Conservation (phyloP, 108 stramenopile species). For the Stephanodiscus triporus region DNA sequence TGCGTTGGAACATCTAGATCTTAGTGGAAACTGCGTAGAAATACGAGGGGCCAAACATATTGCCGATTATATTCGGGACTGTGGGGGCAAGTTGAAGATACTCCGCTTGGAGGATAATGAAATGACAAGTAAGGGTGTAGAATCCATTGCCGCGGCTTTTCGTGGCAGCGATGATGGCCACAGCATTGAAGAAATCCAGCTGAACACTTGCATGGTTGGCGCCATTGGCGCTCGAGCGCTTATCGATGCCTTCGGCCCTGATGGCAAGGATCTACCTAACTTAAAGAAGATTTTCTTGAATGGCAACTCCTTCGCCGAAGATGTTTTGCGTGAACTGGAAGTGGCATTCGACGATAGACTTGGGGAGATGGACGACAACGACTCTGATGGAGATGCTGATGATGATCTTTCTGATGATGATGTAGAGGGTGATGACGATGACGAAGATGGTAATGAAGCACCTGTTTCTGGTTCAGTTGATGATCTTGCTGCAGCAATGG, state of each 20-base stretch:
- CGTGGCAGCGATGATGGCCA: constrained; percentile 42
- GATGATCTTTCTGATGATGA: constrained; percentile 49
- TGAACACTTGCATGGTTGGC: constrained; percentile 36
- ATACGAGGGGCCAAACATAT: constrained; percentile 50
- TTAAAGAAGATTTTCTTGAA: constrained; percentile 42
- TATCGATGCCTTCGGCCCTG: constrained; percentile 50
- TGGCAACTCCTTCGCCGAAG: constrained; percentile 47
- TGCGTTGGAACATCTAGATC: constrained; percentile 47
- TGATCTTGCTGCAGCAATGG: constrained; percentile 48
- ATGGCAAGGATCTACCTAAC: constrained; percentile 46
- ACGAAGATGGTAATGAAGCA: constrained; percentile 24
- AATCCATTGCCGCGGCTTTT: constrained; percentile 43
- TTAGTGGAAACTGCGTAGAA: constrained; percentile 49
- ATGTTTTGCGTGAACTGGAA: constrained; percentile 38
- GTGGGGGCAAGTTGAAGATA: constrained; percentile 40
- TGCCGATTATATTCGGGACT: constrained; percentile 48
- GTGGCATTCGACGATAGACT: constrained; percentile 46
- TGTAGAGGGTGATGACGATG: constrained; percentile 44
- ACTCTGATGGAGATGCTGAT: constrained; percentile 54
- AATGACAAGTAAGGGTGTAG: constrained; percentile 44
- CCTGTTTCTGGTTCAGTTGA: constrained; percentile 29
- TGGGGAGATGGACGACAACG: constrained; percentile 54
- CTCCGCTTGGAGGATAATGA: constrained; percentile 60
- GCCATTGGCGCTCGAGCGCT: constrained; percentile 50
- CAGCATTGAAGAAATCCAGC: constrained; percentile 45